Conservation (phyloP, 305 asterid species). For the Salvia sclarea region DNA sequence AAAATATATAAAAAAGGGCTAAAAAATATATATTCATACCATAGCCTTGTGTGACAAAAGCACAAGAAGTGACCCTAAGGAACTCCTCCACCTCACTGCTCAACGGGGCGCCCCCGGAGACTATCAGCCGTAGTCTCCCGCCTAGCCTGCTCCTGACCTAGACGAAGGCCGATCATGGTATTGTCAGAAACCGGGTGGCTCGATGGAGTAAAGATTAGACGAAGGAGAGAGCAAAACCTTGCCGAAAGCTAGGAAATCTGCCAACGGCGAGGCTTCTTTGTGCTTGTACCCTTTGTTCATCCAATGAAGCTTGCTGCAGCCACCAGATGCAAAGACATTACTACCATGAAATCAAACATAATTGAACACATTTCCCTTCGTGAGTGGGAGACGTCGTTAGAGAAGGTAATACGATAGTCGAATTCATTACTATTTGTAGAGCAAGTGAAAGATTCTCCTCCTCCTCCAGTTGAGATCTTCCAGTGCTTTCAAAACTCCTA, state of each 20-base stretch:
- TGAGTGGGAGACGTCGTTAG: too few relatives aligned
- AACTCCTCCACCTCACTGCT: slow-evolving; percentile 93
- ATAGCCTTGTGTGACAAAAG: slow-evolving; percentile 92
- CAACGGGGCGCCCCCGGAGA: slow-evolving; percentile 94
- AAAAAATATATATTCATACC: slow-evolving; percentile 43
- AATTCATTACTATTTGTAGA: slow-evolving; percentile 64
- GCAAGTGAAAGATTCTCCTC: slow-evolving; percentile 68
- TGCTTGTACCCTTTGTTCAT: slow-evolving; percentile 90
- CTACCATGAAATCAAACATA: too few relatives aligned
- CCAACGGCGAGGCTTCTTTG: slow-evolving; percentile 78
- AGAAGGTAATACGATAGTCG: too few relatives aligned
- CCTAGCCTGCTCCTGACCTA: slow-evolving; percentile 88
- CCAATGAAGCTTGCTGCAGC: slow-evolving; percentile 89
- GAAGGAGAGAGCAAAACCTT: slow-evolving; percentile 47
- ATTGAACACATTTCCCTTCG: background rate
- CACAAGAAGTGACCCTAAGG: slow-evolving; percentile 89
- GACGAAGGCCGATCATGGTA: slow-evolving; percentile 6
- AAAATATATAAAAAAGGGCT: background rate
- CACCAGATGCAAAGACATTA: slow-evolving; percentile 28
- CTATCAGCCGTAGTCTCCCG: slow-evolving; percentile 84
- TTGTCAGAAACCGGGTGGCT: background rate
- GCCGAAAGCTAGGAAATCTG: slow-evolving; percentile 89
- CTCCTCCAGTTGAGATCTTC: slow-evolving; percentile 87
- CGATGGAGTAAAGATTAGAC: background rate
- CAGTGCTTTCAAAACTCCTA: slow-evolving; percentile 84